These are phyloP conservation scores for Fusarium guadeloupense DNA, from an alignment of 2,329 filamentous ascomycete species.

Conservation along the genomic window DNA sequence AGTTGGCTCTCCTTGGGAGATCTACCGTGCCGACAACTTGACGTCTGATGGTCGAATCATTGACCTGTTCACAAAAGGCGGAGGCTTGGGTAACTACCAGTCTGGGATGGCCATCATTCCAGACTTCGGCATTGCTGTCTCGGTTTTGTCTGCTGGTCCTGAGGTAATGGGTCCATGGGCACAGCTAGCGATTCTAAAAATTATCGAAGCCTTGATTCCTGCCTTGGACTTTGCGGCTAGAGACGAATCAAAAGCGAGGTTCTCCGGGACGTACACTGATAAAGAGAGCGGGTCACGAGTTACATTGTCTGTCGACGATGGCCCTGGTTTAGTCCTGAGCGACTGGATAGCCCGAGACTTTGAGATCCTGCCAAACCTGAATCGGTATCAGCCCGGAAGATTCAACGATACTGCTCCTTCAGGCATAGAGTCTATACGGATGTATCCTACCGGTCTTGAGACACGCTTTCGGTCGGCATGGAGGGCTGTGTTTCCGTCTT, in stretches of 20 bases:
- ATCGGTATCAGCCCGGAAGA: neutral
- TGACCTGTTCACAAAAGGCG: neutral
- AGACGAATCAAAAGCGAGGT: neutral
- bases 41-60: slow-evolving; percentile 1
- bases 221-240: neutral
- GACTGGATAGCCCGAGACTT: slow-evolving; percentile 1
- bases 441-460: neutral
- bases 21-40: slow-evolving; percentile 8
- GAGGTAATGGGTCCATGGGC: neutral
- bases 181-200: neutral
- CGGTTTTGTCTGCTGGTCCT: slow-evolving; percentile 1
- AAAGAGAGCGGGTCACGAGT: neutral
- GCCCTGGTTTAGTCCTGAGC: neutral
- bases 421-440: neutral
- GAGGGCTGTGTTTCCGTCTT: neutral
- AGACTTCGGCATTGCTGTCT: neutral
- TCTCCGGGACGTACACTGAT: neutral
- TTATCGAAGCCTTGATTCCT: neutral
- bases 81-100: neutral
- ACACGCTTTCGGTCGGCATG: neutral
- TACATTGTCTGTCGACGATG: neutral
- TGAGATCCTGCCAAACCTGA: neutral
- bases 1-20: slow-evolving; percentile 8
- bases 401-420: neutral
- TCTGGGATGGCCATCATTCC: neutral